phyloP scores from a whole-genome alignment of 208 protist species.

The Leishmania major region DNA sequence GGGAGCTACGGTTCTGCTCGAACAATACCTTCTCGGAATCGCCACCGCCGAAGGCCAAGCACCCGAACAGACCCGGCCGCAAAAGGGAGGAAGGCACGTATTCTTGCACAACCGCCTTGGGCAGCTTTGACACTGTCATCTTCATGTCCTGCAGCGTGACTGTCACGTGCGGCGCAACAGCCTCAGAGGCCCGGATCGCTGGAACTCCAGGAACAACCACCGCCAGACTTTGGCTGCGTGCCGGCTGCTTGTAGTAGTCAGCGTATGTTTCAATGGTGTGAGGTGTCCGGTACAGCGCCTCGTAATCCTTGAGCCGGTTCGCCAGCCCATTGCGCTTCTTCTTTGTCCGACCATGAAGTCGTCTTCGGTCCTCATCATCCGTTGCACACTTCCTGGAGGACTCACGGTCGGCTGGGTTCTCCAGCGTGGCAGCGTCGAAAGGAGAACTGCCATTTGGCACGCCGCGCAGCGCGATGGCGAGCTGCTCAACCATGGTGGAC shows the following conservation, averaged over 20 bases:
- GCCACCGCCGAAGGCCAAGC: constrained; percentile 50
- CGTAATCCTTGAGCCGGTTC: constrained; percentile 57
- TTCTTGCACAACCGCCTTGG: constrained; percentile 25
- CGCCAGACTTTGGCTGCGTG: background rate
- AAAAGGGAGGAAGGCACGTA: constrained; percentile 43
- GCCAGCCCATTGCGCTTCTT: constrained; percentile 31
- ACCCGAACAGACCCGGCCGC: constrained; percentile 39
- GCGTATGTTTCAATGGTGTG: constrained; percentile 52
- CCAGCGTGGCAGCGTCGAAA: background rate
- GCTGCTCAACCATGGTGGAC: constrained; percentile 5
- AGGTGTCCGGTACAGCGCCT: constrained; percentile 45
- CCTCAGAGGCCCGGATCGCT: constrained; percentile 15
- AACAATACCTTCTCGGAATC: constrained; percentile 31
- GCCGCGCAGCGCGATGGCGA: constrained; percentile 1
- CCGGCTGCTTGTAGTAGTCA: constrained; percentile 58
- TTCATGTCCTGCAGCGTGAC: constrained; percentile 40
- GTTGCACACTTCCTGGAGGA: background rate
- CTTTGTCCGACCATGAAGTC: background rate
- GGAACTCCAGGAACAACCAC: background rate
- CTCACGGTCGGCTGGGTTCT: background rate
- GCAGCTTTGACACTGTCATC: constrained; percentile 36
- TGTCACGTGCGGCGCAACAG: constrained; percentile 13
- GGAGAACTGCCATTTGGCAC: background rate
- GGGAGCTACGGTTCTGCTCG: constrained; percentile 47
- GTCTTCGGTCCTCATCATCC: background rate